Percentiles rank a stretch among this genome's conserved stretches.
Evolutionary conservation across 352 stramenopile genomes (phyloP).

Genomic region (Phytophthora lateralis): DNA sequence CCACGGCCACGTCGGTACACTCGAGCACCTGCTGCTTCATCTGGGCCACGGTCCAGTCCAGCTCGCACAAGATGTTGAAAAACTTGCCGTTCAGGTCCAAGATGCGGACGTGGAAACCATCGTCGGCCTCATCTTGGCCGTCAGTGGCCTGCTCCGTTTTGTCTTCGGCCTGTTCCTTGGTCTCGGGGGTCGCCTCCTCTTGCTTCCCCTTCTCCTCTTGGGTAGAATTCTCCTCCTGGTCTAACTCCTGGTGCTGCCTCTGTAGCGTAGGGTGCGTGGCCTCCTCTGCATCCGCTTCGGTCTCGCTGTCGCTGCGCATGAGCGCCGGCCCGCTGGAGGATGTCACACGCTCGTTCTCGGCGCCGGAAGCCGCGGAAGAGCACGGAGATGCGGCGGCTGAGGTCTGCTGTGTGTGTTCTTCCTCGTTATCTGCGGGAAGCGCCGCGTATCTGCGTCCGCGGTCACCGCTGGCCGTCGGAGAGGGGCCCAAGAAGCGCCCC

Average conservation of each 20-base stretch:
- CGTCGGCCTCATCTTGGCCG: slow-evolving; percentile 14
- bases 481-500: slow-evolving; percentile 60
- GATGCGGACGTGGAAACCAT: slow-evolving; percentile 69
- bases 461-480: slow-evolving; percentile 40
- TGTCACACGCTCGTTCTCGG: slow-evolving; percentile 7
- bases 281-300: slow-evolving; percentile 32
- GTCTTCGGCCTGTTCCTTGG: slow-evolving; percentile 9
- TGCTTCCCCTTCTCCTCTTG: slow-evolving; percentile 20
- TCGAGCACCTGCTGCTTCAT: slow-evolving; percentile 81
- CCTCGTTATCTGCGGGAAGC: slow-evolving; percentile 47
- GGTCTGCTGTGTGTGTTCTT: slow-evolving; percentile 19
- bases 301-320: slow-evolving; percentile 40
- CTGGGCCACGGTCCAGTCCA: slow-evolving; percentile 67
- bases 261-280: slow-evolving; percentile 25
- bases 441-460: slow-evolving; percentile 62
- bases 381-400: neutral
- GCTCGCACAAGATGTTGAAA: slow-evolving; percentile 69
- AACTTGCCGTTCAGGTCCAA: slow-evolving; percentile 88
- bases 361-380: neutral
- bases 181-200: slow-evolving; percentile 10
- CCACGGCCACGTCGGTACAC: slow-evolving; percentile 67
- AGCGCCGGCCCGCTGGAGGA: slow-evolving; percentile 28
- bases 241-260: slow-evolving; percentile 28
- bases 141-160: slow-evolving; percentile 20
- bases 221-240: slow-evolving; percentile 4